These are phyloP conservation scores for Boletus speciosus DNA, from an alignment of 768 basidiomycete genomes.

Conservation along the genomic window DNA sequence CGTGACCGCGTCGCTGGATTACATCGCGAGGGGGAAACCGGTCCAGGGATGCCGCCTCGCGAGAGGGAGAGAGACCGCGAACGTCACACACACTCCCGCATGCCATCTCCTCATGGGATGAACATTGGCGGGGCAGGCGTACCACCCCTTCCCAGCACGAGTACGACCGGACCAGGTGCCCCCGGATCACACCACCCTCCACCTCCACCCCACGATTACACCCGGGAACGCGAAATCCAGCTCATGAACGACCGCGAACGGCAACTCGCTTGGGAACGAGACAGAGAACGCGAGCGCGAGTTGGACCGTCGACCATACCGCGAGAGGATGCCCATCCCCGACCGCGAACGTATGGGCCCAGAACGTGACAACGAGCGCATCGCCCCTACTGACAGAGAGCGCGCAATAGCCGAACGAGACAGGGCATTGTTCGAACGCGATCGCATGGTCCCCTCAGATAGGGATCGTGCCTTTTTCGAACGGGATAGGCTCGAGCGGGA, in stretches of 20 bases:
- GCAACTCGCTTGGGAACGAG: constrained; percentile 27
- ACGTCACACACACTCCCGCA: constrained; percentile 25
- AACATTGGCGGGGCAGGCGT: constrained; percentile 5
- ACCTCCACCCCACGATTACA: constrained; percentile 21
- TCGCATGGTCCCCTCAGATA: constrained; percentile 15
- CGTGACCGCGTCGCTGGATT: constrained; percentile 22
- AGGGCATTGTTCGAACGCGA: constrained; percentile 24
- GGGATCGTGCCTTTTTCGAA: constrained; percentile 22
- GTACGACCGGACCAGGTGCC: constrained; percentile 18
- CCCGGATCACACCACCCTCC: constrained; percentile 18
- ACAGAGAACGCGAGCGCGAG: constrained; percentile 25
- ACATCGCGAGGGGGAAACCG: constrained; percentile 24
- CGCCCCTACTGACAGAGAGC: constrained; percentile 20
- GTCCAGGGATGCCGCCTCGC: constrained; percentile 25
- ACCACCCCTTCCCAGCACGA: constrained; percentile 4
- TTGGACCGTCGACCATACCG: constrained; percentile 28
- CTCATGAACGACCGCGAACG: constrained; percentile 23
- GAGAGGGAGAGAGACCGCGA: constrained; percentile 32
- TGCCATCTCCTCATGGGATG: constrained; percentile 25
- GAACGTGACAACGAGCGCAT: constrained; percentile 25
- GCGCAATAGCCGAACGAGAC: constrained; percentile 20
- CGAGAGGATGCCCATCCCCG: constrained; percentile 20
- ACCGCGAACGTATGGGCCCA: constrained; percentile 23
- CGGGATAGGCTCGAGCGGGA: constrained; percentile 25
- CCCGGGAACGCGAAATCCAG: constrained; percentile 25